phyloP scores from a whole-genome alignment of 768 basidiomycete genomes.

The Rubroboletus satanas region DNA sequence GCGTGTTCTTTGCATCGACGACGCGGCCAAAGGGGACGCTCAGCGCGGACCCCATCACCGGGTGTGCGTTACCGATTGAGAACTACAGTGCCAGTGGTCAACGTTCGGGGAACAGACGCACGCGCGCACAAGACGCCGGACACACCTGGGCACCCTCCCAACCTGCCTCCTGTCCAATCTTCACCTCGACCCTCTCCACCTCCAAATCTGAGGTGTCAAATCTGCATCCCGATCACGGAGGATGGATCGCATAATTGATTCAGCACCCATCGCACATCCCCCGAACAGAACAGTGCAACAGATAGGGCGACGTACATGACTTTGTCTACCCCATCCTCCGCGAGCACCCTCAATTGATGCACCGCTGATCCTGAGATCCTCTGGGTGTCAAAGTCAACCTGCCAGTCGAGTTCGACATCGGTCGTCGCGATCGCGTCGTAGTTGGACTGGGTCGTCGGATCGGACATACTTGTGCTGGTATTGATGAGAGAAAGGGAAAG shows the following conservation, averaged over 20 bases:
- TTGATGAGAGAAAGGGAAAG: not conserved
- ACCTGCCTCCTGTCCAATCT: conserved; percentile 36
- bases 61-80: conserved; percentile 51
- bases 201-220: conserved; percentile 75
- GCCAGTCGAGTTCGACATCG: conserved; percentile 75
- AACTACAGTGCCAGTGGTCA: conserved; percentile 42
- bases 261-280: not conserved
- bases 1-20: conserved; percentile 25
- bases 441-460: conserved; percentile 81
- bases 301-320: conserved; percentile 49
- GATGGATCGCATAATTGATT: not conserved
- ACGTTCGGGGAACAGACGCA: not conserved
- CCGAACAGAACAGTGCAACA: not conserved
- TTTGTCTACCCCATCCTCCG: conserved; percentile 45
- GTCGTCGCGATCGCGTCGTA: conserved; percentile 62
- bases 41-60: conserved; percentile 74
- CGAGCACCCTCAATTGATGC: conserved; percentile 55
- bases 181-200: conserved; percentile 49
- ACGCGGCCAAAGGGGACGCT: conserved; percentile 49
- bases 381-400: conserved; percentile 63
- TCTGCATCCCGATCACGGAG: conserved; percentile 29
- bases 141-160: conserved; percentile 46
- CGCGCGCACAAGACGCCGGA: not conserved
- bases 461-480: conserved; percentile 23
- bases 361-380: conserved; percentile 61